Percentiles rank a stretch among this genome's conserved stretches.
phyloP scores from a whole-genome alignment of 1,284 basidiomycete genomes.

The Athelia psychrophila region DNA sequence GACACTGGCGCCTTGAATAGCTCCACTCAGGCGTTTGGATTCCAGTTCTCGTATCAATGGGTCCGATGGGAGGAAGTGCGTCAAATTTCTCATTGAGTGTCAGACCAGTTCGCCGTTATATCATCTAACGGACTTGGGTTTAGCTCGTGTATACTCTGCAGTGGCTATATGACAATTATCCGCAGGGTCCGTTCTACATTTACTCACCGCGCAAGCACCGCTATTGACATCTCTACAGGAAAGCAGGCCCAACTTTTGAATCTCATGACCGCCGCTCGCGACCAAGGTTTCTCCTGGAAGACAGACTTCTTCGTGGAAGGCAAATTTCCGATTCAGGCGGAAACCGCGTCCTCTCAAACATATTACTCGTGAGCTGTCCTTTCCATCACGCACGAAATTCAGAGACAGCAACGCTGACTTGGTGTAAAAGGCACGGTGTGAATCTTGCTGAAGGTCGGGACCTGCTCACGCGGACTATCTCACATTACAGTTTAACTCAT shows the following conservation, averaged over 20 bases:
- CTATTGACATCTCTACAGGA: slow-evolving; percentile 15
- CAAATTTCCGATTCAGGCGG: slow-evolving; percentile 30
- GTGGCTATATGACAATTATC: slow-evolving; percentile 37
- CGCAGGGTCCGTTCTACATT: slow-evolving; percentile 21
- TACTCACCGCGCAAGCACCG: neutral
- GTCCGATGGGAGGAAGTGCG: slow-evolving; percentile 38
- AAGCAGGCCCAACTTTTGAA: slow-evolving; percentile 32
- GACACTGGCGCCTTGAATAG: slow-evolving; percentile 24
- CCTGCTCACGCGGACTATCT: neutral
- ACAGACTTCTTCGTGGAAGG: slow-evolving; percentile 33
- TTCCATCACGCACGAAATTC: too few species aligned
- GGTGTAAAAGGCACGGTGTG: slow-evolving; percentile 29
- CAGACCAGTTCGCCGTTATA: neutral
- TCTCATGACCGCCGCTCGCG: slow-evolving; percentile 34
- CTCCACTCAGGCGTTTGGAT: slow-evolving; percentile 30
- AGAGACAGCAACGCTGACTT: neutral
- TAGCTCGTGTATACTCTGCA: slow-evolving; percentile 33
- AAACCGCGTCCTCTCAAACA: slow-evolving; percentile 26
- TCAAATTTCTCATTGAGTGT: neutral
- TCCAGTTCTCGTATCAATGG: slow-evolving; percentile 37
- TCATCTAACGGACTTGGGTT: neutral
- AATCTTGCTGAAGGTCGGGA: slow-evolving; percentile 40
- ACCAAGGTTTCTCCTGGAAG: slow-evolving; percentile 38
- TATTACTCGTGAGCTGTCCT: slow-evolving; percentile 7
- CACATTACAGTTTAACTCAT: neutral